Base-by-base conservation (phyloP, 129 eudicot species). In the Flaveria sonorensis region DNA sequence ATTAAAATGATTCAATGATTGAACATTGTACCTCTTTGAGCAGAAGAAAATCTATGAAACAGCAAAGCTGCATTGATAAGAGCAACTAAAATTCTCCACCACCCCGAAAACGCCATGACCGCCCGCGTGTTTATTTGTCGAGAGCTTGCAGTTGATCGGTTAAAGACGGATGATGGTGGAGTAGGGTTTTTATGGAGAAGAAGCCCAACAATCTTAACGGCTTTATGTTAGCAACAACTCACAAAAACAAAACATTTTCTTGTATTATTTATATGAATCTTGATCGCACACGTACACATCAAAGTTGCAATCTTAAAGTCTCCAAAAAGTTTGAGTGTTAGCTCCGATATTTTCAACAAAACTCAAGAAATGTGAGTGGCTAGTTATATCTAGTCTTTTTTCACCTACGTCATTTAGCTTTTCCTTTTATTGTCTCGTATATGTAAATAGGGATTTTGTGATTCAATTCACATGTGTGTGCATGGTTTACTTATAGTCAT, bases 351-450 rank as follows among this genome's bases (percentile, higher is more conserved):
- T 28, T 61, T 68, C 83, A 86, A 79, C 83, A 80, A 79, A 86
- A 82, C 71, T 84, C 79, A 61, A 79, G 82, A 72, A 72, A 48
- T 72, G 88, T 87, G 91, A 85, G 74, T 72, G 23, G 26, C 70
- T 26, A 64, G 16, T 20, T 66, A 51, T 65, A 36, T 19, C 23
- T 5, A 36, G 7, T 36, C 7, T 36, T 36, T 36, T 36, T 36
- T 36, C 64, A 52, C 81, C 66, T 66, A n/a, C 43, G 46, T 15
- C 20, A 21, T 75, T 65, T 19, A 55, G 45, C 61, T 28, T 42
- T 24, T 40, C 21, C 48, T 47, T 46, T 75, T 39, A 66, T 15
- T 51, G 21, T 18, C 15, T 59, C 2, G 3, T 24, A 50, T 19
- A 48, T 65, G 61, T 68, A 10, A 55, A 52, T 51, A 15, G 6